A percentile compares a stretch with the other conserved stretches of the same genome.
Conservation (phyloP, 306 rosid species). For the Geum urbanum region DNA sequence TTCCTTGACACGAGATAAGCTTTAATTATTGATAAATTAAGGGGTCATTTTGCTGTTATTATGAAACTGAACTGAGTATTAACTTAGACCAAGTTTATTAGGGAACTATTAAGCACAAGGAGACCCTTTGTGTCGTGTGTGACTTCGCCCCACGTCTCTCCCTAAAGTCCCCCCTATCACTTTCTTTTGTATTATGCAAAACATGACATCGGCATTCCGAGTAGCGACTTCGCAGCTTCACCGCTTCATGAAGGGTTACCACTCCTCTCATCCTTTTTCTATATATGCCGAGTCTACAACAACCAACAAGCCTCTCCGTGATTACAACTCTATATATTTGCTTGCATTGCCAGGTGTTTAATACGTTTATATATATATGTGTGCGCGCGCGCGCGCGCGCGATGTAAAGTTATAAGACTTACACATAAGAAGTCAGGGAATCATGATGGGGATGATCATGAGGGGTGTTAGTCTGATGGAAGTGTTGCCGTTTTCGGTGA, state of each 20-base stretch:
- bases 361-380: not conserved
- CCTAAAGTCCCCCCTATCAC: not conserved
- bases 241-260: conserved; percentile 29
- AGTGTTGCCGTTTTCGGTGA: conserved; percentile 41
- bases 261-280: not conserved
- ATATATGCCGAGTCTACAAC: not conserved
- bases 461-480: conserved; percentile 21
- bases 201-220: conserved; percentile 14
- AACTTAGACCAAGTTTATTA: not conserved
- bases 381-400: too few species aligned
- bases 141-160: conserved; percentile 5
- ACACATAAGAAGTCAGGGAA: too few species aligned
- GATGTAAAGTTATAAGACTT: not conserved
- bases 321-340: not conserved
- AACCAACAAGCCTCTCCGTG: not conserved
- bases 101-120: not conserved
- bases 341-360: not conserved
- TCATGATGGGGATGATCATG: conserved; percentile 25
- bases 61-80: not conserved
- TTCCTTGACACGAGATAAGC: too few species aligned
- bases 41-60: too few species aligned
- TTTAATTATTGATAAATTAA: too few species aligned
- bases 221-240: conserved; percentile 41
- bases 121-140: not conserved
- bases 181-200: not conserved